Evolutionary conservation across 1,139 yeast species (phyloP).

Genomic region (Yamadazyma jaroonii): DNA sequence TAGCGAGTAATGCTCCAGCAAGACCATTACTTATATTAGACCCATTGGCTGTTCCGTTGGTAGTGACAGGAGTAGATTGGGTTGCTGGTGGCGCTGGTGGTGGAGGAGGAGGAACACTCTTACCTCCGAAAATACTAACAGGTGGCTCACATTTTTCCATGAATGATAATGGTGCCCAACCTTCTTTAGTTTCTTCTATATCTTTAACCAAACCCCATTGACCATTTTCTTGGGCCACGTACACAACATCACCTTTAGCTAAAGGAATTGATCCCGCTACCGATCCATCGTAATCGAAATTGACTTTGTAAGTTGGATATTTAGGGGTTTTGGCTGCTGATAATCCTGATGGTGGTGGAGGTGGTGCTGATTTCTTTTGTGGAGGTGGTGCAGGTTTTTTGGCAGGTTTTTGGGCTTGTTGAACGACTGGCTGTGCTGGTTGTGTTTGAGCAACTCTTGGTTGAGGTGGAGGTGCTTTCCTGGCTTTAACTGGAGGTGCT

Average conservation of each 20-base stretch:
- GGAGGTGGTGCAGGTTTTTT: conserved; percentile 40
- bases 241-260: conserved; percentile 69
- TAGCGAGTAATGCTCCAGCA: conserved; percentile 72
- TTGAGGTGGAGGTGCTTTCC: conserved; percentile 8
- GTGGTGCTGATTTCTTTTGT: conserved; percentile 31
- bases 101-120: conserved; percentile 35
- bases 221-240: conserved; percentile 75
- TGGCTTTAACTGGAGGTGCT: conserved; percentile 14
- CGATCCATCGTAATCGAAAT: conserved; percentile 86
- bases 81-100: conserved; percentile 9
- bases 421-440: conserved; percentile 2
- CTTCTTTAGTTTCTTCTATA: conserved; percentile 74
- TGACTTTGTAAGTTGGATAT: conserved; percentile 78
- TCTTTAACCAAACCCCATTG: conserved; percentile 86
- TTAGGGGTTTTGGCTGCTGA: conserved; percentile 55
- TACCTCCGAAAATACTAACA: conserved; percentile 20
- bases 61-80: conserved; percentile 7
- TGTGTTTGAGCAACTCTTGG: conserved; percentile 6
- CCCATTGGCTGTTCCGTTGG: conserved; percentile 14
- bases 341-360: conserved; percentile 55
- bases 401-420: conserved; percentile 17
- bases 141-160: conserved; percentile 63
- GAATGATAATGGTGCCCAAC: conserved; percentile 97
- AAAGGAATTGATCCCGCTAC: conserved; percentile 81
- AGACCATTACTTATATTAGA: conserved; percentile 54